Conservation (phyloP, 2,329 filamentous ascomycete species). For the Hypoxylon sp. region DNA sequence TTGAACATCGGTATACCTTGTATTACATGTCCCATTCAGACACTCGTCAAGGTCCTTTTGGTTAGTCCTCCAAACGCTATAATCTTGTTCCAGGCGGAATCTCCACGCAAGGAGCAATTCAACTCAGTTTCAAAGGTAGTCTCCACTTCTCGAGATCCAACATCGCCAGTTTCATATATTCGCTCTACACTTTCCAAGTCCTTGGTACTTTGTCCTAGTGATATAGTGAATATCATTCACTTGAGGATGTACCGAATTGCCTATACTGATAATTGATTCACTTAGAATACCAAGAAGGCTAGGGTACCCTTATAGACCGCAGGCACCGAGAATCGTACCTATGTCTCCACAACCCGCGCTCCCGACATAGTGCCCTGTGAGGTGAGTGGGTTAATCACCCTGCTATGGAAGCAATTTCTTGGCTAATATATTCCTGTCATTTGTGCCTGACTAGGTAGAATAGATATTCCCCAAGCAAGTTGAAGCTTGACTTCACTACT, state of each 20-base stretch:
- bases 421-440: not conserved
- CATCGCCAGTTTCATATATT: not conserved
- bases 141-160: too few species aligned
- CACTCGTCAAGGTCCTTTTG: not conserved
- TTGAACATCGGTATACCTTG: not conserved
- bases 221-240: not conserved
- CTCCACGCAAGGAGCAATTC: not conserved
- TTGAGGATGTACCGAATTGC: too few species aligned
- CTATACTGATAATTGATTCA: not conserved
- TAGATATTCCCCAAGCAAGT: not conserved
- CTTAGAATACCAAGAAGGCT: too few species aligned
- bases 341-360: not conserved
- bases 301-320: not conserved
- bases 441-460: not conserved
- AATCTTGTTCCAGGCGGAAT: not conserved
- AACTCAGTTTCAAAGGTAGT: not conserved
- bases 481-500: not conserved
- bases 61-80: not conserved
- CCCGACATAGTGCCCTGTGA: not conserved
- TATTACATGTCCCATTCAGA: not conserved
- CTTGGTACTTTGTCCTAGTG: too few species aligned
- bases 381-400: not conserved
- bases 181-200: not conserved
- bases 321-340: not conserved
- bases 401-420: not conserved